These are phyloP conservation scores for Fusarium abutilonis DNA, from an alignment of 2,329 filamentous ascomycete genomes.

Conservation along the genomic window DNA sequence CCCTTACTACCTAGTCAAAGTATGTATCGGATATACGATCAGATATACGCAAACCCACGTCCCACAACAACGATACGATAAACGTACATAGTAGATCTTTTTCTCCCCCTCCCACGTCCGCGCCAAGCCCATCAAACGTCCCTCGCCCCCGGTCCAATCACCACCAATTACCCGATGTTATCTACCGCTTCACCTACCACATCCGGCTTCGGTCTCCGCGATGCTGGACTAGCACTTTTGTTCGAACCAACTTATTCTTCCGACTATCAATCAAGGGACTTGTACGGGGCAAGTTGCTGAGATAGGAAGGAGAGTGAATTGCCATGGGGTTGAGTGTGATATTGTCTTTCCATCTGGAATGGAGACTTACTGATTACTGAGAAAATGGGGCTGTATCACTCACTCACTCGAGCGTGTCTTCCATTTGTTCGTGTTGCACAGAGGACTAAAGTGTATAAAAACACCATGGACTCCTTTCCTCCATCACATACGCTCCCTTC, in stretches of 20 bases:
- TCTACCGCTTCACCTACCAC: conserved; percentile 33
- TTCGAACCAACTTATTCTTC: too few relatives aligned
- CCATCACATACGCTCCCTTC: not conserved
- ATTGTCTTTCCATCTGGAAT: too few relatives aligned
- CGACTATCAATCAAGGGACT: conserved; percentile 7
- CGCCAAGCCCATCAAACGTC: conserved; percentile 27
- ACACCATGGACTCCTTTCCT: too few relatives aligned
- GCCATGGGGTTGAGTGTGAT: not conserved
- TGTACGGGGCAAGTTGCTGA: conserved; percentile 20
- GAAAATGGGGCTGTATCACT: not conserved
- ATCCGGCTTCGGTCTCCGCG: conserved; percentile 9
- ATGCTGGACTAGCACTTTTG: not conserved
- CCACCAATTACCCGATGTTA: conserved; percentile 7
- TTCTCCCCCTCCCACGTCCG: conserved; percentile 5
- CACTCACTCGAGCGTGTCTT: not conserved
- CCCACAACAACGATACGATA: not conserved
- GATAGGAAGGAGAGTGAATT: conserved; percentile 34
- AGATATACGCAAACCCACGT: too few relatives aligned
- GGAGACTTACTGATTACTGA: not conserved
- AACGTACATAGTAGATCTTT: conserved; percentile 12
- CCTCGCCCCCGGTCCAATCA: conserved; percentile 27
- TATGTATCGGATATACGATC: too few relatives aligned
- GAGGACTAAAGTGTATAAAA: too few relatives aligned
- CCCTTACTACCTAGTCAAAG: too few relatives aligned
- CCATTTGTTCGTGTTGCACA: not conserved